Percentiles rank a stretch among this genome's conserved stretches.
Evolutionary conservation across 139 green algal species (phyloP).

Genomic region (Picocystis salinarum): DNA sequence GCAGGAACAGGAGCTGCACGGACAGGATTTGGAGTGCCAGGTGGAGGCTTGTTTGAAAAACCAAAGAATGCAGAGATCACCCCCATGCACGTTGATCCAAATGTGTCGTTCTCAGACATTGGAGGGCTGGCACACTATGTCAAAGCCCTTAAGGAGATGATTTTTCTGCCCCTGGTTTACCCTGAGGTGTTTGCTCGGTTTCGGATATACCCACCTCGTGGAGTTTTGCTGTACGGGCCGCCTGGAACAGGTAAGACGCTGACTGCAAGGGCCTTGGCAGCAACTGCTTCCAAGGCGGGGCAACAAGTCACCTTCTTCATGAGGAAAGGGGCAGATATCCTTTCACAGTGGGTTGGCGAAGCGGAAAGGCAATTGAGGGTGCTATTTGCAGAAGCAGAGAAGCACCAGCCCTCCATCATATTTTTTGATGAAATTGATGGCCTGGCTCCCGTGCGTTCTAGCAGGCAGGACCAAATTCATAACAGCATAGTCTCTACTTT

Average conservation of each 20-base stretch:
- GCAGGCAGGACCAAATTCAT: conserved; percentile 87
- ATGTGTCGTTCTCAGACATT: conserved; percentile 65
- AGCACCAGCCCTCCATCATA: conserved; percentile 53
- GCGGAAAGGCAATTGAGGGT: conserved; percentile 71
- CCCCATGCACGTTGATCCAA: conserved; percentile 49
- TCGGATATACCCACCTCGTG: conserved; percentile 54
- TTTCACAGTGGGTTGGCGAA: conserved; percentile 93
- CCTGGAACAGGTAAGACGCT: conserved; percentile 91
- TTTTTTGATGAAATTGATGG: conserved; percentile 79
- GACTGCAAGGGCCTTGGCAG: conserved; percentile 69
- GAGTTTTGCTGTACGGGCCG: conserved; percentile 81
- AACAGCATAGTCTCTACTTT: conserved; percentile 91
- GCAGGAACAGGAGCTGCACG: background rate
- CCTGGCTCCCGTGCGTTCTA: conserved; percentile 53
- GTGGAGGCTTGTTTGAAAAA: background rate
- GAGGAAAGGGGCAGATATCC: conserved; percentile 82
- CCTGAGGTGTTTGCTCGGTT: conserved; percentile 82
- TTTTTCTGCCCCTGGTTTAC: conserved; percentile 88
- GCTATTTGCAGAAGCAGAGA: conserved; percentile 79
- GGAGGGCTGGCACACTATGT: conserved; percentile 74
- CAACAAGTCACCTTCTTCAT: conserved; percentile 83
- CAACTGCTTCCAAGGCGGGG: conserved; percentile 37
- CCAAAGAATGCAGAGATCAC: conserved; percentile 4
- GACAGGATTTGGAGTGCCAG: background rate
- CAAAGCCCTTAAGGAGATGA: conserved; percentile 83